Conservation (phyloP, 192 early-diverging fungal species). For the Coemansia sp. region DNA sequence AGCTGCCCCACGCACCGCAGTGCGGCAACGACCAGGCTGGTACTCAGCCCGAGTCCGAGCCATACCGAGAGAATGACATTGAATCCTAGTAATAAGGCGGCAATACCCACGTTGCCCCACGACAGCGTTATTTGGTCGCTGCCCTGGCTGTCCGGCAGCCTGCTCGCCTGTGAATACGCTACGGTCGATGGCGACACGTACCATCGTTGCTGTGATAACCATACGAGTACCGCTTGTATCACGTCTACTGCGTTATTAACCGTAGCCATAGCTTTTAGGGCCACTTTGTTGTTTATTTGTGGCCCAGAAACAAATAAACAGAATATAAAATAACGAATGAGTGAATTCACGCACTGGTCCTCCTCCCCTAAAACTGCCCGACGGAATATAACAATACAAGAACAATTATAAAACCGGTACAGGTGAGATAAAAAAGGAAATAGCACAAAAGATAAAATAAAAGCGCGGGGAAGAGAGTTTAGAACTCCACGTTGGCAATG, state of each 20-base stretch:
- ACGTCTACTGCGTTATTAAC: slow-evolving; percentile 5
- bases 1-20: slow-evolving; percentile 77
- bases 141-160: background rate
- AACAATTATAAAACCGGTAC: too few species aligned
- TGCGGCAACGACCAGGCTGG: slow-evolving; percentile 66
- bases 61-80: slow-evolving; percentile 62
- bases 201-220: slow-evolving; percentile 21
- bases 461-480: background rate
- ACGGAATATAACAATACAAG: too few species aligned
- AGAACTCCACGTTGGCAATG: background rate
- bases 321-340: background rate
- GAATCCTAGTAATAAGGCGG: slow-evolving; percentile 60
- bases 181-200: slow-evolving; percentile 5
- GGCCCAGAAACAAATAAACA: background rate
- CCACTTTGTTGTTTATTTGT: background rate
- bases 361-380: too few species aligned
- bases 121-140: slow-evolving; percentile 13
- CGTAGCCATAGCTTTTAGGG: background rate
- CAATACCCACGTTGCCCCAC: slow-evolving; percentile 62
- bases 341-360: background rate
- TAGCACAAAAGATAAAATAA: background rate
- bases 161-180: background rate
- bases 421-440: background rate
- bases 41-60: slow-evolving; percentile 67
- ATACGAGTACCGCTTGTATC: slow-evolving; percentile 3